Evolutionary conservation across 2,329 filamentous ascomycete genomes (phyloP).

Genomic region (Ascochyta pisi): DNA sequence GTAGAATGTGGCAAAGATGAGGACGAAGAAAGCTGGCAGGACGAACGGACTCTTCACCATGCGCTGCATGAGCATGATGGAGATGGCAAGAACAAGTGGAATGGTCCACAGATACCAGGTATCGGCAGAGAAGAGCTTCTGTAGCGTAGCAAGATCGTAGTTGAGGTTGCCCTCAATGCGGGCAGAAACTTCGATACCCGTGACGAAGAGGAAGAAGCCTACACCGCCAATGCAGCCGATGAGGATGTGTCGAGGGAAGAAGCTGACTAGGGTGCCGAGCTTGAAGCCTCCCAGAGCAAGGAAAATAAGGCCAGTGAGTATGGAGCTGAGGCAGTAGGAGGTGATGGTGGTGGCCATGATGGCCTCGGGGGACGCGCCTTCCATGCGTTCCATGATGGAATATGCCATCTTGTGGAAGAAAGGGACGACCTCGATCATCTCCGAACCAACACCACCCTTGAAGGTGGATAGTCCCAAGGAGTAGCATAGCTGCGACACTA

Average conservation of each 20-base stretch:
- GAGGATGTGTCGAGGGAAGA: conserved; percentile 94
- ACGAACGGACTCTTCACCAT: conserved; percentile 83
- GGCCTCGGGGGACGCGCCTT: conserved; percentile 79
- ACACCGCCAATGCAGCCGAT: conserved; percentile 98
- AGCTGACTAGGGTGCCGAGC: conserved; percentile 91
- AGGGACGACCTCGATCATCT: conserved; percentile 97
- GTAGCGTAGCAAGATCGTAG: conserved; percentile 78
- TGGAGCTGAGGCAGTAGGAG: conserved; percentile 86
- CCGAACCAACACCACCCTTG: conserved; percentile 88
- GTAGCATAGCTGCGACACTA: conserved; percentile 89
- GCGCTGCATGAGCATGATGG: conserved; percentile 78
- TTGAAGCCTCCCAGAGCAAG: conserved; percentile 87
- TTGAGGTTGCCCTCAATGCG: conserved; percentile 84
- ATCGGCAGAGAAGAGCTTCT: conserved; percentile 74
- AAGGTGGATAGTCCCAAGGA: conserved; percentile 86
- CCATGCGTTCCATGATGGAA: conserved; percentile 80
- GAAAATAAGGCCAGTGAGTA: conserved; percentile 90
- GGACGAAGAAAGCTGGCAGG: conserved; percentile 83
- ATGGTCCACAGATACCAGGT: conserved; percentile 84
- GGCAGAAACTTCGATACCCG: conserved; percentile 91
- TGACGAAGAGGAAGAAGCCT: conserved; percentile 91
- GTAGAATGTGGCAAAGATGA: conserved; percentile 79
- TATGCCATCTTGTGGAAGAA: conserved; percentile 99
- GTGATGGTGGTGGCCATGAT: conserved; percentile 95
- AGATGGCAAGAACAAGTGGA: conserved; percentile 76